Conservation (phyloP, 148 eudicot species). For the Rhododendron ferrugineum region DNA sequence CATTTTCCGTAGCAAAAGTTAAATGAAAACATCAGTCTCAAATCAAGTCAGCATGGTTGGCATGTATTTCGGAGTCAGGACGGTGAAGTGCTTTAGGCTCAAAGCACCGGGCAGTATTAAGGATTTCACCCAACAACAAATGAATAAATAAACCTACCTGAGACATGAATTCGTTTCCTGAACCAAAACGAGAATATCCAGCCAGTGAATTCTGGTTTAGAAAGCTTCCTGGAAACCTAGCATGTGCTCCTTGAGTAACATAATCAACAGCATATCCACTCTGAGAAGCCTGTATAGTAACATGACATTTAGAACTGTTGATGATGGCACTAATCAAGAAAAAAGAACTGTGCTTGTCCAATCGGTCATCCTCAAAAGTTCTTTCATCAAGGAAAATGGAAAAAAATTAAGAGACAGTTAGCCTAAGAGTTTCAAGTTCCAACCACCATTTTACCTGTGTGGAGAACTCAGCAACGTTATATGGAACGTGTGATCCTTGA, state of each 20-base stretch:
- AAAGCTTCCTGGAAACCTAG: slow-evolving; percentile 81
- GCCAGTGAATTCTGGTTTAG: slow-evolving; percentile 86
- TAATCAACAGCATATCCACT: slow-evolving; percentile 87
- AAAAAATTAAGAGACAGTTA: neutral
- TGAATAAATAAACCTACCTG: slow-evolving; percentile 44
- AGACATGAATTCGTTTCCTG: slow-evolving; percentile 88
- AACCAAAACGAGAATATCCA: slow-evolving; percentile 83
- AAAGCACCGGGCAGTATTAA: neutral
- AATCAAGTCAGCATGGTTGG: too few species aligned
- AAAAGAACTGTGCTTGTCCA: too few species aligned
- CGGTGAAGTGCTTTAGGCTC: too few species aligned
- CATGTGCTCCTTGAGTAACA: slow-evolving; percentile 71
- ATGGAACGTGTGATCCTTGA: slow-evolving; percentile 95
- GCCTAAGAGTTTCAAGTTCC: too few species aligned
- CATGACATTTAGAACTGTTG: neutral
- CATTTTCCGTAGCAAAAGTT: too few species aligned
- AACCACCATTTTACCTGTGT: slow-evolving; percentile 53
- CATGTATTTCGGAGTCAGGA: too few species aligned
- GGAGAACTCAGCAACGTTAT: slow-evolving; percentile 82
- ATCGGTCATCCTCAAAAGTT: neutral
- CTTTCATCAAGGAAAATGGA: neutral
- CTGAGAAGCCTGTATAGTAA: slow-evolving; percentile 69
- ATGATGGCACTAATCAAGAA: neutral
- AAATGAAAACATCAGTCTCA: too few species aligned
- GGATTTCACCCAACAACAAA: neutral